Percentiles rank a stretch among this genome's conserved stretches.
Conservation (phyloP, 1,284 basidiomycete genomes). For the Sanghuangporus weigelae region DNA sequence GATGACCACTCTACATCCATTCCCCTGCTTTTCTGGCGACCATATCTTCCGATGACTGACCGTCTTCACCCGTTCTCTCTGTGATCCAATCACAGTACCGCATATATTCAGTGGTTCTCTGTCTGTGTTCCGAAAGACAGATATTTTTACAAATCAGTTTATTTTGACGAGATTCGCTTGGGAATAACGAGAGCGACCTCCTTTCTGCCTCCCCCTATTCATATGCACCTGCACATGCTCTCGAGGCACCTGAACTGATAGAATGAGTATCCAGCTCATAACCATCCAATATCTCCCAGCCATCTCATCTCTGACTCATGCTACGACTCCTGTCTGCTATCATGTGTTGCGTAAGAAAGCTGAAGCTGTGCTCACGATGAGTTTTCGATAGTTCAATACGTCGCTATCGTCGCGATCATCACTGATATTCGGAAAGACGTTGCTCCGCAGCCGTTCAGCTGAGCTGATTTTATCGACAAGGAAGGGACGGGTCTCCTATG, state of each 20-base stretch:
- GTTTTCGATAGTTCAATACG: background rate
- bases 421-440: background rate
- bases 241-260: background rate
- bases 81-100: background rate
- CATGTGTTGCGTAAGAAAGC: background rate
- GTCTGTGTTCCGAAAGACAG: background rate
- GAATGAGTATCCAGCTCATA: background rate
- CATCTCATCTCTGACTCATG: background rate
- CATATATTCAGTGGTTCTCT: background rate
- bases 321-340: background rate
- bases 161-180: background rate
- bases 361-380: background rate
- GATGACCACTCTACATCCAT: background rate
- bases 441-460: background rate
- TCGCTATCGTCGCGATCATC: background rate
- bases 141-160: background rate
- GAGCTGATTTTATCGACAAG: background rate
- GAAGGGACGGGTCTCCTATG: background rate
- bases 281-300: background rate
- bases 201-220: background rate
- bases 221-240: background rate
- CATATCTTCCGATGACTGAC: background rate
- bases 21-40: background rate
- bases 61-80: background rate
- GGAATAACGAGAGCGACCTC: background rate